Evolutionary conservation across 257 asterid species (phyloP).

Genomic region (Salvia miltiorrhiza): DNA sequence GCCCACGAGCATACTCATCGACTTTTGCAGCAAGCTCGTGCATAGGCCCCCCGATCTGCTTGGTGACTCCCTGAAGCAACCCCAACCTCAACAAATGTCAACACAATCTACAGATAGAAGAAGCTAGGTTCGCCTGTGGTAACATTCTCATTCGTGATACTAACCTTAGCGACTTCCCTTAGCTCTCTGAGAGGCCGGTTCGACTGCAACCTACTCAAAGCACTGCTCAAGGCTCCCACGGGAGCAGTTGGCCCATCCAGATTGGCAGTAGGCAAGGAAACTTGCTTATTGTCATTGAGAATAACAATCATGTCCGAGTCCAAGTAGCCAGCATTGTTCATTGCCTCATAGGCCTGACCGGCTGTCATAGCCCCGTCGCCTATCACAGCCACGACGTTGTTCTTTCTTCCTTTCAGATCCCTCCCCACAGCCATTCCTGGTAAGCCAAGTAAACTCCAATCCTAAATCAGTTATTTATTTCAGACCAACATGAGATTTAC

Average conservation of each 20-base stretch:
- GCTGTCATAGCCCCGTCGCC: constrained; percentile 99
- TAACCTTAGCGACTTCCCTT: constrained; percentile 94
- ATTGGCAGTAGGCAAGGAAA: constrained; percentile 89
- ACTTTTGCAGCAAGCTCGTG: constrained; percentile 95
- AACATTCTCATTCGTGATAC: neutral
- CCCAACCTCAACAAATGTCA: constrained; percentile 13
- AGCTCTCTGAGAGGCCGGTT: constrained; percentile 88
- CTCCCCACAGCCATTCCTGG: constrained; percentile 98
- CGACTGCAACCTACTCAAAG: constrained; percentile 83
- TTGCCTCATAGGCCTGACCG: constrained; percentile 96
- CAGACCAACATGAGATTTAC: neutral
- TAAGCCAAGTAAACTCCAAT: constrained; percentile 13
- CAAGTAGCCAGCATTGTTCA: constrained; percentile 94
- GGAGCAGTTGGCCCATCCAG: constrained; percentile 87
- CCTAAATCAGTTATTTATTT: neutral
- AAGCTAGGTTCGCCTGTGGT: no score
- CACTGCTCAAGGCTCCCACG: constrained; percentile 87
- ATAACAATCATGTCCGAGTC: constrained; percentile 97
- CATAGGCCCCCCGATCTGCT: constrained; percentile 94
- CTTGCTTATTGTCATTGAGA: constrained; percentile 95
- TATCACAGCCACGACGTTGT: constrained; percentile 75
- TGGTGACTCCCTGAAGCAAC: constrained; percentile 81
- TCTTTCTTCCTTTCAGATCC: constrained; percentile 75
- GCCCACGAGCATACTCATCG: constrained; percentile 95
- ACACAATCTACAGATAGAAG: neutral